These are phyloP conservation scores for Angophora floribunda DNA, from an alignment of 345 rosid genomes.

Conservation along the genomic window DNA sequence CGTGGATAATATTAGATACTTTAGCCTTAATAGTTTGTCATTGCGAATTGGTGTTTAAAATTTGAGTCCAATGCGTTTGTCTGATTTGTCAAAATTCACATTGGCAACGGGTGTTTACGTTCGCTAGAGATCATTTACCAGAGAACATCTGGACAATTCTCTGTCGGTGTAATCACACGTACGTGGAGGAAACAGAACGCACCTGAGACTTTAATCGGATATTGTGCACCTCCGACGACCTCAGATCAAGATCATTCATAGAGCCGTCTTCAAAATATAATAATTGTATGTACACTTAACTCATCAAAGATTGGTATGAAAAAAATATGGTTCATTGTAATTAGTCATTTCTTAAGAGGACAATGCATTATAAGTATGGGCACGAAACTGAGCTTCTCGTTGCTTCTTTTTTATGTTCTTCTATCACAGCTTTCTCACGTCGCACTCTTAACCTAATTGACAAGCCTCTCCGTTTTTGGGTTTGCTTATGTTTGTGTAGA, in stretches of 20 bases:
- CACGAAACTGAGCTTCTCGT: neutral
- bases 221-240: neutral
- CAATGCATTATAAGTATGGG: neutral
- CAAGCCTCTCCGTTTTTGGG: neutral
- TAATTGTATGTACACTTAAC: neutral
- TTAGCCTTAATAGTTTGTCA: too few species aligned
- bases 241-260: neutral
- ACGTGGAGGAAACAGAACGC: too few species aligned
- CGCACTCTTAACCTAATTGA: neutral
- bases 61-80: neutral
- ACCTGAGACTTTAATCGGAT: neutral
- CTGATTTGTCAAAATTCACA: too few species aligned
- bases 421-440: neutral
- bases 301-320: neutral
- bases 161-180: too few species aligned
- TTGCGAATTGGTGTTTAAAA: too few species aligned
- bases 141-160: too few species aligned
- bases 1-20: accelerated
- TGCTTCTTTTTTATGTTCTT: neutral
- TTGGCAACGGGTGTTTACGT: too few species aligned
- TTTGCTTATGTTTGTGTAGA: constrained; percentile 14
- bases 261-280: neutral
- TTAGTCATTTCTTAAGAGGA: neutral
- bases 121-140: too few species aligned
- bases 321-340: neutral